A percentile compares a stretch with the other conserved stretches of the same genome.
Conservation (phyloP, 2,329 filamentous ascomycete genomes). For the Drechslerella dactyloides region DNA sequence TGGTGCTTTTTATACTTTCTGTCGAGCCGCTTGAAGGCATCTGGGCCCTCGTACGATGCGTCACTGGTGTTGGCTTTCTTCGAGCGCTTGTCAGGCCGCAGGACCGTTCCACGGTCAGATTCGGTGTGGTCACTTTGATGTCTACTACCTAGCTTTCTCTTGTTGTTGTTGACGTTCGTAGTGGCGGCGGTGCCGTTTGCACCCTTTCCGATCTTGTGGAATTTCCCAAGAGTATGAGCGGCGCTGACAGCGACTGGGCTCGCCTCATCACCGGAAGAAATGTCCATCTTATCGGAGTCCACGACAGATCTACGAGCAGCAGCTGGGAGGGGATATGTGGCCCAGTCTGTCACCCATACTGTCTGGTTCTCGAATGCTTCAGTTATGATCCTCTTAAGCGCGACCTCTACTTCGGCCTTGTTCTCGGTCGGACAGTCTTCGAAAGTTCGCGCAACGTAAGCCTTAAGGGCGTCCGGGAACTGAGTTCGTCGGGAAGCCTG, state of each 20-base stretch:
- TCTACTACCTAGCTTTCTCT: constrained; percentile 50
- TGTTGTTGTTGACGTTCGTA: constrained; percentile 8
- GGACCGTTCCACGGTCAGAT: constrained; percentile 20
- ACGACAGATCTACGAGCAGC: constrained; percentile 35
- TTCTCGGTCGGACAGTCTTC: constrained; percentile 57
- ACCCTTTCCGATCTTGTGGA: constrained; percentile 24
- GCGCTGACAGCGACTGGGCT: constrained; percentile 9
- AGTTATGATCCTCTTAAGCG: constrained; percentile 84
- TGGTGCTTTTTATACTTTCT: constrained; percentile 42
- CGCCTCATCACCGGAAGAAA: constrained; percentile 42
- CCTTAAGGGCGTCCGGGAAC: constrained; percentile 55
- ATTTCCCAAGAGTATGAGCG: constrained; percentile 4
- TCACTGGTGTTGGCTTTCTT: constrained; percentile 54
- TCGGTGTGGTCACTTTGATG: constrained; percentile 41
- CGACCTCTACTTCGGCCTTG: constrained; percentile 75
- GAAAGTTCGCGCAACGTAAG: constrained; percentile 67
- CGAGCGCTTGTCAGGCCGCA: constrained; percentile 41
- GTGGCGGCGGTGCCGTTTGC: too few relatives aligned
- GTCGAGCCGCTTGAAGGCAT: constrained; percentile 47
- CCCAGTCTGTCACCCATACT: constrained; percentile 81
- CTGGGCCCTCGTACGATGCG: constrained; percentile 53
- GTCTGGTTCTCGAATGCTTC: constrained; percentile 75
- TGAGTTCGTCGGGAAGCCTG: constrained; percentile 32
- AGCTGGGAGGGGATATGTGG: constrained; percentile 72
- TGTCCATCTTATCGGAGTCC: constrained; percentile 42